Percentiles rank a stretch among this genome's conserved stretches.
These are phyloP conservation scores for Mycena kentingensis DNA, from an alignment of 768 basidiomycete species.

Conservation along the genomic window DNA sequence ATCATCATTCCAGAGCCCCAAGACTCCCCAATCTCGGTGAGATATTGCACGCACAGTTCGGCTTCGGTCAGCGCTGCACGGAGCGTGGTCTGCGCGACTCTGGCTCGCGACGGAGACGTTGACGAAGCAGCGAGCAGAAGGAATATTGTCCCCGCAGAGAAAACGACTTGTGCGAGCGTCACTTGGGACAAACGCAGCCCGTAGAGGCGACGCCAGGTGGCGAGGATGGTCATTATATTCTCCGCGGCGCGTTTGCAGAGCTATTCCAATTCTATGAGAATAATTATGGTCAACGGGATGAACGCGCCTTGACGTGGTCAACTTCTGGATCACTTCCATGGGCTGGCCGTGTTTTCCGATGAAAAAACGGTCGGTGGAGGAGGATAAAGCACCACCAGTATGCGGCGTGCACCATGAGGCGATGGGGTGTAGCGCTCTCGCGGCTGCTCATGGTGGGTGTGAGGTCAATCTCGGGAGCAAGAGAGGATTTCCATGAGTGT, in stretches of 20 bases:
- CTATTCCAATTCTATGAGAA: conserved; percentile 31
- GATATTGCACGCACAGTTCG: conserved; percentile 49
- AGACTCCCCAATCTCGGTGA: conserved; percentile 53
- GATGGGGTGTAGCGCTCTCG: conserved; percentile 50
- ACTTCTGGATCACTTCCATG: conserved; percentile 42
- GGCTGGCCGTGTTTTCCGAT: conserved; percentile 40
- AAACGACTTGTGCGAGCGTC: conserved; percentile 57
- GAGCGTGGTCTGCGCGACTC: conserved; percentile 50
- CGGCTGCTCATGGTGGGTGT: conserved; percentile 45
- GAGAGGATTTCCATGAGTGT: conserved; percentile 48
- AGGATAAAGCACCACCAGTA: conserved; percentile 65
- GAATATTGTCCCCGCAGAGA: conserved; percentile 61
- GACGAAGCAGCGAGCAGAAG: conserved; percentile 57
- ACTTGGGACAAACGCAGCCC: conserved; percentile 59
- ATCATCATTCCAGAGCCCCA: conserved; percentile 57
- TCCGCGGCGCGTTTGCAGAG: conserved; percentile 56
- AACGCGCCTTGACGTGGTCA: conserved; percentile 54
- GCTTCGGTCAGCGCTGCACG: conserved; percentile 45
- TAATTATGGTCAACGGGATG: conserved; percentile 16
- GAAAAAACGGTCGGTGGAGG: conserved; percentile 60
- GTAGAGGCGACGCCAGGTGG: conserved; percentile 54
- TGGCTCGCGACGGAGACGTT: conserved; percentile 39
- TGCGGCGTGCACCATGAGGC: conserved; percentile 55
- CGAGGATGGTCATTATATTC: conserved; percentile 55
- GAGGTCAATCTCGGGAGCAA: conserved; percentile 51